phyloP scores from a whole-genome alignment of 106 monocot genomes.

The Allium sativum region DNA sequence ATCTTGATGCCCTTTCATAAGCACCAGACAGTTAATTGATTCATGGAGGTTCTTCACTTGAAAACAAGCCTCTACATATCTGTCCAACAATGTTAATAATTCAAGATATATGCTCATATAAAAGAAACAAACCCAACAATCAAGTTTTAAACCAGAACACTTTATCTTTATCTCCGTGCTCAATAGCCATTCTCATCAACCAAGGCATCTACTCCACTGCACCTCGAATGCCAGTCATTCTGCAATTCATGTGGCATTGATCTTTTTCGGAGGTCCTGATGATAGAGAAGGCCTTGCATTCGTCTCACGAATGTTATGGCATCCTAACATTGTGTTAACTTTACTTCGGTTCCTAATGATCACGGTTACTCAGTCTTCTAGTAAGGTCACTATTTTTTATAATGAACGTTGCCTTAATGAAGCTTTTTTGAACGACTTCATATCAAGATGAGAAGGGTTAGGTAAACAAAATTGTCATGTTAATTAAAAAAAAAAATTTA shows the following conservation, averaged over 20 bases:
- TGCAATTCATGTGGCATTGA: not conserved
- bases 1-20: conserved; percentile 22
- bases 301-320: conserved; percentile 11
- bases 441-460: conserved; percentile 1
- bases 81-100: too few species aligned
- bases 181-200: conserved; percentile 28
- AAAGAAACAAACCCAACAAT: conserved; percentile 11
- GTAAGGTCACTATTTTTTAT: too few species aligned
- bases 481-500: too few species aligned
- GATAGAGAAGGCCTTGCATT: conserved; percentile 17
- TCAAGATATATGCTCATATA: too few species aligned
- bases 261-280: conserved; percentile 16
- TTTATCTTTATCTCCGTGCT: conserved; percentile 13
- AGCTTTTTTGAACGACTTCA: conserved; percentile 22
- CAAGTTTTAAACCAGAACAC: conserved; percentile 13
- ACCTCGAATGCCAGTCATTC: not conserved
- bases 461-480: too few species aligned
- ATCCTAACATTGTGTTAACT: conserved; percentile 8
- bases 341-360: conserved; percentile 4
- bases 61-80: too few species aligned
- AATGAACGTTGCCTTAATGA: conserved; percentile 8
- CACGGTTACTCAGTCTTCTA: not conserved
- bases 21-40: conserved; percentile 10
- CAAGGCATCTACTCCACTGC: conserved; percentile 20
- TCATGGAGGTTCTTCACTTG: conserved; percentile 3